phyloP scores from a whole-genome alignment of 768 basidiomycete species.

The Lactifluus volemus region DNA sequence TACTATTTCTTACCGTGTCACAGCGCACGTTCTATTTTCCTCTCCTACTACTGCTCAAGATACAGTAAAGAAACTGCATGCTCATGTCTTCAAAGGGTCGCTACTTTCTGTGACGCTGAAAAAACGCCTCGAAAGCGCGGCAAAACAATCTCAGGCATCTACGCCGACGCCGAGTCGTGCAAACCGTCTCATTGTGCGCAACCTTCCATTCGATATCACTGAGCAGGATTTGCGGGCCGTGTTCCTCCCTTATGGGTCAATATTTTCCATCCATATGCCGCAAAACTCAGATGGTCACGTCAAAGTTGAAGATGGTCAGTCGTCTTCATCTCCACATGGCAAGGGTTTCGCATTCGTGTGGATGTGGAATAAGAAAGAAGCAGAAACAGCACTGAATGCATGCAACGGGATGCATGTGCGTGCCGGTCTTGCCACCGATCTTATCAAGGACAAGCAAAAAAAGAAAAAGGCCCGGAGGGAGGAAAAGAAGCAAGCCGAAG shows the following conservation, averaged over 20 bases:
- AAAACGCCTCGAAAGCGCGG: conserved; percentile 66
- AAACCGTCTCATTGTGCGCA: conserved; percentile 83
- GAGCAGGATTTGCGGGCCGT: conserved; percentile 77
- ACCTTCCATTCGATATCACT: conserved; percentile 76
- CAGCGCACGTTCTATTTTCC: conserved; percentile 68
- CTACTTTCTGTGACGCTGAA: conserved; percentile 84
- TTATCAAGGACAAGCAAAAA: conserved; percentile 27
- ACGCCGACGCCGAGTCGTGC: conserved; percentile 52
- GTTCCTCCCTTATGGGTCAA: conserved; percentile 83
- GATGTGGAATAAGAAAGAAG: conserved; percentile 82
- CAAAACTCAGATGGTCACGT: conserved; percentile 26
- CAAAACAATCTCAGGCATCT: conserved; percentile 31
- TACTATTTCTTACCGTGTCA: neutral
- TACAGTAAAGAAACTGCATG: conserved; percentile 76
- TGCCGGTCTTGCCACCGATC: conserved; percentile 23
- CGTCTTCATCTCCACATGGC: conserved; percentile 26
- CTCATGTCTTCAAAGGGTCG: conserved; percentile 85
- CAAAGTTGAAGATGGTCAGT: conserved; percentile 24
- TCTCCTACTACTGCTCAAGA: conserved; percentile 58
- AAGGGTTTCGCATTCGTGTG: conserved; percentile 94
- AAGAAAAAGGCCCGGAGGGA: conserved; percentile 30
- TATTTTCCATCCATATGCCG: conserved; percentile 80
- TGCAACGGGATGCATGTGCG: conserved; percentile 17
- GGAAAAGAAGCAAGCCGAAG: conserved; percentile 30
- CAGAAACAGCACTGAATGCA: conserved; percentile 28